Evolutionary conservation across 2,329 filamentous ascomycete genomes (phyloP), one percentile per base, ranked within the genome.

Genomic region (Fusarium beomiforme): DNA sequence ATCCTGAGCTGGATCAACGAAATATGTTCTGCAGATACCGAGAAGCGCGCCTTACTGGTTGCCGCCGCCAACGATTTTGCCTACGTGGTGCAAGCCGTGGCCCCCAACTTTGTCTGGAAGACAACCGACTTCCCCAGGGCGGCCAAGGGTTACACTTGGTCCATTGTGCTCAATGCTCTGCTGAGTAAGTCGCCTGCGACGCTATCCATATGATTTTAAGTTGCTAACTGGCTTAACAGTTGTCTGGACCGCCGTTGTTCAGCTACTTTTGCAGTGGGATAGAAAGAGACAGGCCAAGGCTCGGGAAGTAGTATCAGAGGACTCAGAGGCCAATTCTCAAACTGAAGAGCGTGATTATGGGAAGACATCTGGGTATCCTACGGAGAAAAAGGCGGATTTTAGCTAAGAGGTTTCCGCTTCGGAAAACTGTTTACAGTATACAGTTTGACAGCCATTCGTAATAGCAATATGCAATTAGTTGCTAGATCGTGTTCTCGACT

Each of bases 1-100:
- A 74, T 74, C 13, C 59, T 75, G 6, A 72, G 71, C 17, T 75
- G 71, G 71, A 72, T 74, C 16, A 74, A 74, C 23, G 71, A 75
- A n/a, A 72, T 74, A 3, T 72, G 71, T 26, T 59, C 60, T 1
- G 47, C 54, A 10, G 72, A 75, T 59, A 74, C 72, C 2, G 72
- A 75, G 46, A 74, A 74, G 10, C 64, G 69, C 42, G 71, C 69
- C 4, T 23, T 75, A 0, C 43, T 75, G 7, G 71, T 75, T 12
- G 64, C 49, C 6, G 41, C 65, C 2, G 63, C 56, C 10, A 68
- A 67, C 12, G 63, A 67, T n/a, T 41, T 68, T 1, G 65, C 65
- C 6, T 74, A 74, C 24, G 71, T 68, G 8, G 69, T 74, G 1
- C 71, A 74, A 26, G 71, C 71, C 8, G 57, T 74, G 12, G 51